A percentile compares a stretch with the other conserved stretches of the same genome.
Conservation (phyloP, 2,329 filamentous ascomycete species). For the Tolypocladium ophioglossoides region DNA sequence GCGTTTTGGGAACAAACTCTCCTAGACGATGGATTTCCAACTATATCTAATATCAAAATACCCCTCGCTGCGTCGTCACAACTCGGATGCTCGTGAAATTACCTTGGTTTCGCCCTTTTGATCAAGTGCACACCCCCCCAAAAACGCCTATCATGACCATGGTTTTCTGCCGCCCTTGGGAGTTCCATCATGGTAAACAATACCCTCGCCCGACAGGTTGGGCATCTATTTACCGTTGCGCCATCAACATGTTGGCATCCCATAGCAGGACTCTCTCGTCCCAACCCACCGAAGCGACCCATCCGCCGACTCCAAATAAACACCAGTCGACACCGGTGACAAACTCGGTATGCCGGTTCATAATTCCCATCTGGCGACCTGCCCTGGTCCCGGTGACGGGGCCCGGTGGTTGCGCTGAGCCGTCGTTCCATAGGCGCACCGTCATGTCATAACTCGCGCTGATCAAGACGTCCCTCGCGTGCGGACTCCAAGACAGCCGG, state of each 20-base stretch:
- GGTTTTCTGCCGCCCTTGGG: neutral
- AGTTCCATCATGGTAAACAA: neutral
- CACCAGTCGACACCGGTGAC: slow-evolving; percentile 97
- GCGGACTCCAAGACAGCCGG: slow-evolving; percentile 82
- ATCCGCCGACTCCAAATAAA: slow-evolving; percentile 86
- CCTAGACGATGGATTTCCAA: neutral
- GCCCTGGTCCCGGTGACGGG: slow-evolving; percentile 29
- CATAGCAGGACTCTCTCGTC: slow-evolving; percentile 85
- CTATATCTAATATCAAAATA: neutral
- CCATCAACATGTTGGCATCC: slow-evolving; percentile 59
- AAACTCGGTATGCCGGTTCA: slow-evolving; percentile 93
- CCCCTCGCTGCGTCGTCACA: neutral
- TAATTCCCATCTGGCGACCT: slow-evolving; percentile 68
- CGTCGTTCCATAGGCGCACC: slow-evolving; percentile 86
- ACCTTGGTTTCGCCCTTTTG: neutral
- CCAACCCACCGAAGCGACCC: slow-evolving; percentile 92
- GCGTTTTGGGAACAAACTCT: slow-evolving; percentile 1
- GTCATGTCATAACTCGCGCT: slow-evolving; percentile 98
- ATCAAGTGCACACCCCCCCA: neutral
- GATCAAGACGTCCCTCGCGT: slow-evolving; percentile 77
- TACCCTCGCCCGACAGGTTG: neutral
- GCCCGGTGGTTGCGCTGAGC: slow-evolving; percentile 29
- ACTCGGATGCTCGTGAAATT: neutral
- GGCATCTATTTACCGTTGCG: slow-evolving; percentile 9
- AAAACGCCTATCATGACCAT: neutral